A percentile compares a stretch with the other conserved stretches of the same genome.
These are phyloP conservation scores for Vachellia pachyceras DNA, from an alignment of 306 rosid species.

Conservation along the genomic window DNA sequence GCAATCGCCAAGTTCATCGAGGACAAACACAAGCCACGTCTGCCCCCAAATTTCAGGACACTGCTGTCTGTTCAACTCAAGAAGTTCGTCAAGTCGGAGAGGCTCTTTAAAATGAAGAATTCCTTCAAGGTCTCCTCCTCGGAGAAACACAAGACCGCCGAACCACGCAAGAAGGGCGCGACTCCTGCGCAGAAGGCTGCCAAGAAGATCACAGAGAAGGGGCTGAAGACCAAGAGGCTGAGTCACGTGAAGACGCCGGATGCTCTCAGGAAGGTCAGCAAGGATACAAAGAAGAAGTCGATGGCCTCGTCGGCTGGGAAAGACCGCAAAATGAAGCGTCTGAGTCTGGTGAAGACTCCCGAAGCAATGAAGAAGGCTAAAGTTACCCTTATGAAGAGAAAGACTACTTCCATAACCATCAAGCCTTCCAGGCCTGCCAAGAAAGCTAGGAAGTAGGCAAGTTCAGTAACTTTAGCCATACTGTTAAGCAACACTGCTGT, in stretches of 20 bases:
- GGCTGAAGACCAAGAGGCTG: conserved; percentile 31
- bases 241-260: conserved; percentile 46
- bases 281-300: conserved; percentile 26
- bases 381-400: conserved; percentile 3
- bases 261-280: conserved; percentile 15
- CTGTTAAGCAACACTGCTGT: neutral
- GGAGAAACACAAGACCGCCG: neutral
- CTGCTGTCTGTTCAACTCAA: conserved; percentile 39
- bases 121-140: conserved; percentile 39
- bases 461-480: neutral
- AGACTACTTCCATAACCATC: conserved; percentile 15
- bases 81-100: conserved; percentile 34
- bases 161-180: neutral
- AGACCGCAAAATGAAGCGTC: conserved; percentile 21
- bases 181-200: neutral
- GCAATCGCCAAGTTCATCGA: conserved; percentile 43
- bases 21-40: conserved; percentile 30
- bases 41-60: conserved; percentile 40
- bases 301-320: neutral
- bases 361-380: conserved; percentile 41
- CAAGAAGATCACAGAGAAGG: neutral
- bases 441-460: conserved; percentile 33
- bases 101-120: conserved; percentile 38
- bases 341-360: conserved; percentile 44
- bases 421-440: conserved; percentile 26